phyloP scores from a whole-genome alignment of 345 rosid species.

The Ceriops tagal region DNA sequence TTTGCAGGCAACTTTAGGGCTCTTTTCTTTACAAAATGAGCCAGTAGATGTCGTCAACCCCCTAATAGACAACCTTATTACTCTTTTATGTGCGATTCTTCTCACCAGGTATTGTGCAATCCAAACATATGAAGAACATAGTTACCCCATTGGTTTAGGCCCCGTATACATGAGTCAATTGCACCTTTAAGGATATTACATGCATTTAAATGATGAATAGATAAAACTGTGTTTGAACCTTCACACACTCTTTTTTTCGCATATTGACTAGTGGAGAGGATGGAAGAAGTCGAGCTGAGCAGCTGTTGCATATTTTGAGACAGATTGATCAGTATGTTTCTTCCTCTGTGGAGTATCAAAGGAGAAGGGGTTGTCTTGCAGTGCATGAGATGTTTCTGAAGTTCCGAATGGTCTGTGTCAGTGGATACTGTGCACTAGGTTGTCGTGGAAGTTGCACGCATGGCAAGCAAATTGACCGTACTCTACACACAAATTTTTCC shows the following conservation, averaged over 20 bases:
- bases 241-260: slow-evolving; percentile 21
- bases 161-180: not conserved
- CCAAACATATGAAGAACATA: slow-evolving; percentile 1
- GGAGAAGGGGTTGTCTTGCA: slow-evolving; percentile 91
- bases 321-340: slow-evolving; percentile 79
- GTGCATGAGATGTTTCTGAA: slow-evolving; percentile 79
- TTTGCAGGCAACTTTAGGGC: slow-evolving; percentile 90
- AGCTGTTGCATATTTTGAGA: slow-evolving; percentile 84
- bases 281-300: slow-evolving; percentile 98
- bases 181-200: not conserved
- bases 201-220: not conserved
- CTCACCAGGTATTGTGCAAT: slow-evolving; percentile 67
- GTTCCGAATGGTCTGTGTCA: slow-evolving; percentile 80
- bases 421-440: slow-evolving; percentile 87
- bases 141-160: not conserved
- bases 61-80: slow-evolving; percentile 83
- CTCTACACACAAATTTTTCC: slow-evolving; percentile 57
- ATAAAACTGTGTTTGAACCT: slow-evolving; percentile 9
- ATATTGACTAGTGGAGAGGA: slow-evolving; percentile 83
- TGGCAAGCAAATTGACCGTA: slow-evolving; percentile 71
- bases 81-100: slow-evolving; percentile 95
- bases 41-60: slow-evolving; percentile 79
- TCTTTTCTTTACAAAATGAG: slow-evolving; percentile 88
- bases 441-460: slow-evolving; percentile 88
- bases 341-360: slow-evolving; percentile 77